A percentile compares a stretch with the other conserved stretches of the same genome.
phyloP scores from a whole-genome alignment of 148 eudicot genomes.

The Amaranthus palmeri region DNA sequence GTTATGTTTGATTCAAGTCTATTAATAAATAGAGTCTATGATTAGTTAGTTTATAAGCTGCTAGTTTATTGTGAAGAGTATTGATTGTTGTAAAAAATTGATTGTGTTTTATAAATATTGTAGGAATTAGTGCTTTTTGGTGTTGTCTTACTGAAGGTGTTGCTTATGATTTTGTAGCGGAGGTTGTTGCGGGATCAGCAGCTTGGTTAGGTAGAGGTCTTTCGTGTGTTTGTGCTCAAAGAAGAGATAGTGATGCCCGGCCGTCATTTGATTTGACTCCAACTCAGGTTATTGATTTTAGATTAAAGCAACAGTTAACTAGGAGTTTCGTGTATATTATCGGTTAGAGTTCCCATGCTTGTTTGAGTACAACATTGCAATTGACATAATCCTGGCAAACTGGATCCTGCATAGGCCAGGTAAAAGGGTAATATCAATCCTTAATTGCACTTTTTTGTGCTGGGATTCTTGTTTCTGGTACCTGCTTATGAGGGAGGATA shows the following conservation, averaged over 20 bases:
- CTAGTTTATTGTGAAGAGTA: background rate
- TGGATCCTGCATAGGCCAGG: no score
- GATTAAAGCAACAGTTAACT: conserved; percentile 1
- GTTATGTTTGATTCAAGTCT: background rate
- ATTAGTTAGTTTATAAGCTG: background rate
- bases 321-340: background rate
- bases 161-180: conserved; percentile 51
- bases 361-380: no score
- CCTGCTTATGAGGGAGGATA: background rate
- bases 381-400: no score
- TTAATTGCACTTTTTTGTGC: background rate
- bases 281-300: conserved; percentile 51
- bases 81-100: background rate
- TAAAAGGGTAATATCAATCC: background rate
- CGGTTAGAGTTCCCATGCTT: background rate
- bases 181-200: conserved; percentile 95
- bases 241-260: conserved; percentile 85
- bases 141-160: conserved; percentile 8
- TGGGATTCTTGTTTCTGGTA: background rate
- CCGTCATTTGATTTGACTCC: conserved; percentile 90
- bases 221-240: conserved; percentile 96
- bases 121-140: background rate
- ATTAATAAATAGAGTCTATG: background rate
- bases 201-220: conserved; percentile 99
- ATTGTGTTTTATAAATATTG: background rate